A percentile compares a stretch with the other conserved stretches of the same genome.
Evolutionary conservation across 768 basidiomycete genomes (phyloP).

Genomic region (Boletus rufocinnamomeus): DNA sequence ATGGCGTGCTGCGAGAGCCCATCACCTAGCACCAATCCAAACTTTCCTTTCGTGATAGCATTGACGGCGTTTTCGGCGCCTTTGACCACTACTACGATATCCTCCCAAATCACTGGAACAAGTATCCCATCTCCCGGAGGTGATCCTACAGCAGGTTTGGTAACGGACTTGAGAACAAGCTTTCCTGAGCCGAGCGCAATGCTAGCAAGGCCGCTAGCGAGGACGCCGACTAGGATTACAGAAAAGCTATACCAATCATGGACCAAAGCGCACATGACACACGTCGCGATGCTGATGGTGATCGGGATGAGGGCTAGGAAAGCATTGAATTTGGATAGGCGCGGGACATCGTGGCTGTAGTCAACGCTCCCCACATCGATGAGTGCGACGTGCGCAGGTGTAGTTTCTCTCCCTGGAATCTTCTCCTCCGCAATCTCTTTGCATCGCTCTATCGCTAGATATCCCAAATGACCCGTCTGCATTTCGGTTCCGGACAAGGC

Average conservation of each 20-base stretch:
- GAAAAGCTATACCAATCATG: conserved; percentile 35
- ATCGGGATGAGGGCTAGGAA: conserved; percentile 30
- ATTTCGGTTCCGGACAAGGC: conserved; percentile 31
- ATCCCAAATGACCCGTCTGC: conserved; percentile 33
- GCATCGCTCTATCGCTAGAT: conserved; percentile 27
- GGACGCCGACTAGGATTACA: conserved; percentile 35
- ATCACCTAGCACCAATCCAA: conserved; percentile 18
- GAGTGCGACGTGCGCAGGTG: conserved; percentile 20
- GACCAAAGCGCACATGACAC: conserved; percentile 25
- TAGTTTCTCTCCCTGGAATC: conserved; percentile 19
- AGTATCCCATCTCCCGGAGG: conserved; percentile 34
- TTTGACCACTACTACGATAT: conserved; percentile 29
- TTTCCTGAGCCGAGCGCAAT: conserved; percentile 29
- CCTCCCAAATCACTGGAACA: conserved; percentile 8
- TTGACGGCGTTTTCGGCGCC: conserved; percentile 33
- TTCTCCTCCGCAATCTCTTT: conserved; percentile 3
- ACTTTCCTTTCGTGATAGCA: conserved; percentile 31
- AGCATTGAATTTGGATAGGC: background rate
- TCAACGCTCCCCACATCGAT: conserved; percentile 15
- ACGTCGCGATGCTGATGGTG: conserved; percentile 23
- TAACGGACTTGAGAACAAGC: conserved; percentile 17
- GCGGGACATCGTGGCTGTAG: conserved; percentile 3
- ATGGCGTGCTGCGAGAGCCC: conserved; percentile 8
- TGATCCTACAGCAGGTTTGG: conserved; percentile 13
- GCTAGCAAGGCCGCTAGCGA: conserved; percentile 32